A percentile compares a stretch with the other conserved stretches of the same genome.
Evolutionary conservation across 306 rosid species (phyloP).

Genomic region (Trifolium dubium): DNA sequence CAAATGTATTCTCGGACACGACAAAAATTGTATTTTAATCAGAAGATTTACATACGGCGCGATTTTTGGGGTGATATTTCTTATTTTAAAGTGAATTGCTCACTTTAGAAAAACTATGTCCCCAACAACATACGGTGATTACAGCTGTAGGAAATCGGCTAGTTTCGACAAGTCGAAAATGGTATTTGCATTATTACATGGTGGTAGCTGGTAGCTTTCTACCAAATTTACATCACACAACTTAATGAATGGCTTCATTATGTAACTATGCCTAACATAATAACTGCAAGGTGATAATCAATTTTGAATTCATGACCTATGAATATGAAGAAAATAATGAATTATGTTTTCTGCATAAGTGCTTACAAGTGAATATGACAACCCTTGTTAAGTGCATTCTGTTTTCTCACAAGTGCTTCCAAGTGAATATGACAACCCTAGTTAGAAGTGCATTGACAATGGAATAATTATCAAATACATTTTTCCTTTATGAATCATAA

Average conservation of each 20-base stretch:
- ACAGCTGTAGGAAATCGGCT: background rate
- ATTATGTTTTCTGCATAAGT: conserved; percentile 7
- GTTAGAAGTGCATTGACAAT: conserved; percentile 1
- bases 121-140: background rate
- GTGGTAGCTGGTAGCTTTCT: conserved; percentile 17
- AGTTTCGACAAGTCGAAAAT: background rate
- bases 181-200: conserved; percentile 4
- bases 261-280: background rate
- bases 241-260: conserved; percentile 12
- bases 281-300: conserved; percentile 9
- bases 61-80: background rate
- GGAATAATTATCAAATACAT: conserved; percentile 26
- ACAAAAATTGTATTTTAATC: background rate
- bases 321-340: conserved; percentile 38
- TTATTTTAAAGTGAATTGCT: no score
- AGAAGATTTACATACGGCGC: background rate
- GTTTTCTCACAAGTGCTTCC: conserved; percentile 28
- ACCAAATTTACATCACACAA: background rate
- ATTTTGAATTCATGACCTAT: conserved; percentile 17
- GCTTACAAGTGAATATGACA: conserved; percentile 26
- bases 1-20: background rate
- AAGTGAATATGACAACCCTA: conserved; percentile 20
- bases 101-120: no score
- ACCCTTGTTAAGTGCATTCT: background rate
- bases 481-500: conserved; percentile 35